These are phyloP conservation scores for Grosmannia penicillata DNA, from an alignment of 2,329 filamentous ascomycete species.

Conservation along the genomic window DNA sequence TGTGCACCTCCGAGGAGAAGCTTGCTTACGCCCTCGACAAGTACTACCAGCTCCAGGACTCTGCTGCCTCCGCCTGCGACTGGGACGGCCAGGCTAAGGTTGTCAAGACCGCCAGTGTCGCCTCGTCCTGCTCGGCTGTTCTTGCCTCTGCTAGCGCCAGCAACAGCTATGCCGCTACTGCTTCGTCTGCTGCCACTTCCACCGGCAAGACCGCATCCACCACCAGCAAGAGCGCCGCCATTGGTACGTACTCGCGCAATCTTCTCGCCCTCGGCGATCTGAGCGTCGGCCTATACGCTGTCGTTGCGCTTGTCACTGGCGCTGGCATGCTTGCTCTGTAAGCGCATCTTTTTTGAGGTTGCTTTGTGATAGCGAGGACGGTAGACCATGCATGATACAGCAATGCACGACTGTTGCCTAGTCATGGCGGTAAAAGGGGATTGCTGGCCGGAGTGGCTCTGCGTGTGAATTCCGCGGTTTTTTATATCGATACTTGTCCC, in stretches of 20 bases:
- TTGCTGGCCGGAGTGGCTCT: neutral
- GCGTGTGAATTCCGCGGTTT: neutral
- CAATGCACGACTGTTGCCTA: neutral
- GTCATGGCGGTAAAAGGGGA: neutral
- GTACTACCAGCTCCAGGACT: slow-evolving; percentile 50
- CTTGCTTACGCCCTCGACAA: slow-evolving; percentile 59
- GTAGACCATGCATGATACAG: too few species aligned
- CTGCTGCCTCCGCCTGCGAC: slow-evolving; percentile 46
- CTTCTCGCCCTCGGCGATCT: slow-evolving; percentile 31
- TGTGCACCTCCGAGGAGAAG: slow-evolving; percentile 58
- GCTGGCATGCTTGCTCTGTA: slow-evolving; percentile 40
- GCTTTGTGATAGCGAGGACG: too few species aligned
- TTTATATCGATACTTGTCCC: neutral
- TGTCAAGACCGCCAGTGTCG: slow-evolving; percentile 29
- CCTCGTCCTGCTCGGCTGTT: slow-evolving; percentile 39
- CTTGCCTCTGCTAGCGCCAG: slow-evolving; percentile 48
- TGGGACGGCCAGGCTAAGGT: slow-evolving; percentile 53
- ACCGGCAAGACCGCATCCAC: slow-evolving; percentile 13
- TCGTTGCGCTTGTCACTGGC: slow-evolving; percentile 36
- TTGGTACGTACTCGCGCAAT: slow-evolving; percentile 20
- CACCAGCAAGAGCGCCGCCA: slow-evolving; percentile 22
- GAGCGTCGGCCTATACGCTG: slow-evolving; percentile 33
- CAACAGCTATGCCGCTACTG: slow-evolving; percentile 30
- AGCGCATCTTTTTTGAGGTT: too few species aligned
- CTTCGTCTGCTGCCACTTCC: slow-evolving; percentile 27